These are phyloP conservation scores for Crithidia mellificae DNA, from an alignment of 208 protist genomes.

Conservation along the genomic window DNA sequence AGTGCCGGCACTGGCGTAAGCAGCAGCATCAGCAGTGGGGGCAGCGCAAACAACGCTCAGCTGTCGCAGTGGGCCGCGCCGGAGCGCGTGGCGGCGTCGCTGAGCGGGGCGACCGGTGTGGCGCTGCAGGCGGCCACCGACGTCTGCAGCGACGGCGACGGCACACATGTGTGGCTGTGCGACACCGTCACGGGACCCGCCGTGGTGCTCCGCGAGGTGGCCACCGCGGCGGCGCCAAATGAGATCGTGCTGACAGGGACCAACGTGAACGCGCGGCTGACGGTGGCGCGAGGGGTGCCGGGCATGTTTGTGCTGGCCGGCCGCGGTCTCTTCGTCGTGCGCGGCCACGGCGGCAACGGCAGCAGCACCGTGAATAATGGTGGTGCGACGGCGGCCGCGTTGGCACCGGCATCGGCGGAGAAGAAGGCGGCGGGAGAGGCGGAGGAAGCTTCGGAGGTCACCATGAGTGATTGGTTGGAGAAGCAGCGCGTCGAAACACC, in stretches of 20 bases:
- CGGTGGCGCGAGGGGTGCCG: conserved; percentile 11
- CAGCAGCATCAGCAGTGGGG: no score
- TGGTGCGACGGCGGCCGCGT: conserved; percentile 3
- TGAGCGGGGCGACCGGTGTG: conserved; percentile 22
- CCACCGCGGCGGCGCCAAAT: conserved; percentile 1
- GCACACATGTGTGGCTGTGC: conserved; percentile 39
- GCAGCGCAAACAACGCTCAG: neutral
- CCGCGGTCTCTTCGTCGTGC: conserved; percentile 33
- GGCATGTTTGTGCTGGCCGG: conserved; percentile 41
- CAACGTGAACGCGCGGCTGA: conserved; percentile 30
- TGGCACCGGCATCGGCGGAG: no score
- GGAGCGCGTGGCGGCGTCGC: conserved; percentile 2
- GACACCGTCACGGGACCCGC: conserved; percentile 33
- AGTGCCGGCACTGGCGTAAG: no score
- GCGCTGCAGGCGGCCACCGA: conserved; percentile 18
- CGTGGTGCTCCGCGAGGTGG: conserved; percentile 36
- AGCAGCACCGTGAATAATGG: neutral
- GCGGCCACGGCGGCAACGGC: neutral
- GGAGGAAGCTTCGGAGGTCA: neutral
- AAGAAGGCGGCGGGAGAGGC: neutral
- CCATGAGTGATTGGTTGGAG: conserved; percentile 19
- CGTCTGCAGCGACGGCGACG: conserved; percentile 33
- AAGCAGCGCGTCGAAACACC: neutral
- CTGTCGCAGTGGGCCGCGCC: conserved; percentile 12
- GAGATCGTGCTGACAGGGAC: conserved; percentile 32